Evolutionary conservation across 306 rosid genomes (phyloP), one percentile per base, ranked within the genome.

Genomic region (Trifolium dubium): DNA sequence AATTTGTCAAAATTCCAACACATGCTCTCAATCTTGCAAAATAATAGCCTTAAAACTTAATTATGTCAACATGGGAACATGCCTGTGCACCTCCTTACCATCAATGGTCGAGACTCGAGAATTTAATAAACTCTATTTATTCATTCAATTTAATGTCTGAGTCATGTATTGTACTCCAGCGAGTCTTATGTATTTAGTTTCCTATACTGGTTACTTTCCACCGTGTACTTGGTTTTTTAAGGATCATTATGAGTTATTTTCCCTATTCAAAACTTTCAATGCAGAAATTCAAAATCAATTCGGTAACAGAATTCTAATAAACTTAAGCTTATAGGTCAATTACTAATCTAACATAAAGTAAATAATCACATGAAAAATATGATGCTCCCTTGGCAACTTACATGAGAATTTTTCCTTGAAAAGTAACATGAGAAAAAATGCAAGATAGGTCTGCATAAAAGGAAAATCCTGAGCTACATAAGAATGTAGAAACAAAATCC

Each of bases 341-440:
- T 30, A 49, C 41, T 5, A 63, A 69, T 47, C 43, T 30, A 63
- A 55, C 67, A 80, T 49, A 39, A 67, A 60, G 41, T 58, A 74
- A 64, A 59, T 41, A 65, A 59, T 35, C 40, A 40, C 37, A 13
- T 19, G 46, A 49, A 73, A 80, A 60, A 69, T 14, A 71, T 0
- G 30, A 70, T 56, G 19, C 56, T 60, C 54, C 29, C 13, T 30
- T 19, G 31, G 55, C 56, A 78, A 82, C 96, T 93, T 91, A 93
- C 98, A 79, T 88, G 96, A 62, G 88, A 91, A 73, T 74, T 86
- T 74, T 85, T 91, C 85, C 84, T 84, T 67, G 88, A 88, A 75
- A 93, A 93, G 87, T 88, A 93, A 83, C 97, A 88, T 17, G 85
- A 78, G 77, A 91, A 76, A 84, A 93, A 89, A 87, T 89, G 86